Evolutionary conservation across 1,139 yeast species (phyloP), one percentile per base, ranked within the genome.

Genomic region (Taiozyma onychis): DNA sequence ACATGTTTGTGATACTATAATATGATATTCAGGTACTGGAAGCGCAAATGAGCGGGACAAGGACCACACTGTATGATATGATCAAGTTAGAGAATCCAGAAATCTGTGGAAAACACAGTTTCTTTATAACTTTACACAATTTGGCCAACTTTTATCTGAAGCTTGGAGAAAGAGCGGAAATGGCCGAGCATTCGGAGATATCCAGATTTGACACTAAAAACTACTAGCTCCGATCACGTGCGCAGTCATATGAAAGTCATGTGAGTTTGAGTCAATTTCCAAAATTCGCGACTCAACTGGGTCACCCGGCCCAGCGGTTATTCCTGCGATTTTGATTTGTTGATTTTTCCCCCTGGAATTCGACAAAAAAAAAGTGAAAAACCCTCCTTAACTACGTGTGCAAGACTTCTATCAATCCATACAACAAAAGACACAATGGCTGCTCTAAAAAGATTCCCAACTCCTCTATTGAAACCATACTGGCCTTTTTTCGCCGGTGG

Each of bases 401-500:
- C 9, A 21, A 16, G 9, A 10, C 14, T 24, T 37, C 18, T 18
- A 37, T 37, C 35, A 32, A n/a, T 32, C n/a, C n/a, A 3, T 6
- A 35, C 21, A 18, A 37, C 14, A 39, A 21, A 39, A 22, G 28
- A n/a, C 48, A 60, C 48, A 54, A 60, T 57, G 62, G 61, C 64
- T 45, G 52, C 58, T 37, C 47, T 69, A 56, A 74, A 74, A 68
- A 70, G 72, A 67, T 77, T 72, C 65, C 71, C 78, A 52, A 74
- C 80, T 50, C 81, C 81, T 50, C 57, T 75, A 49, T 54, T 80
- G 65, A 81, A 80, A 71, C 80, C 79, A 64, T 79, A 76, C 75
- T 82, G 87, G 86, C 87, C 87, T 60, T 79, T 82, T 68, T 78
- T 81, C 62, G 75, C 74, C 60, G 85, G 85, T 61, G 82, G 84